Conservation (phyloP, 805 yeast species). For the Starmerella tilneyi region DNA sequence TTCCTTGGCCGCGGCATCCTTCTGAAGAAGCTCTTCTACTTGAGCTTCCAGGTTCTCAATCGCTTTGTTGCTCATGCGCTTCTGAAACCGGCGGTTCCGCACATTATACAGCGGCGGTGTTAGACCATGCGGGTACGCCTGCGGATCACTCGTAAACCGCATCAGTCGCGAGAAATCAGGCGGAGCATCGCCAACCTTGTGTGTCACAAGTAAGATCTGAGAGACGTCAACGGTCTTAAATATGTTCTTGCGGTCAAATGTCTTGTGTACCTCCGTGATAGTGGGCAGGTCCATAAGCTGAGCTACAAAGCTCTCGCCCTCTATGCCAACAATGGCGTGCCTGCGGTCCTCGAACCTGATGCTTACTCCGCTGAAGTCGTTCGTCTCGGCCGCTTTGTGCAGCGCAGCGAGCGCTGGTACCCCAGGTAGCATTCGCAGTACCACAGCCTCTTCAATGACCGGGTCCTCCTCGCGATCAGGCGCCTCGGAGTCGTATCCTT, state of each 20-base stretch:
- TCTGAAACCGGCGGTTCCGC: constrained; percentile 57
- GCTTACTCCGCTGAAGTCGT: constrained; percentile 56
- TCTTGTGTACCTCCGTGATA: constrained; percentile 72
- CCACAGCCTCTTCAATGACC: constrained; percentile 72
- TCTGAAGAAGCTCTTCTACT: constrained; percentile 62
- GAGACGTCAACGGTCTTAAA: constrained; percentile 77
- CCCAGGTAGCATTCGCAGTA: constrained; percentile 59
- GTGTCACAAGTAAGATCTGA: constrained; percentile 72
- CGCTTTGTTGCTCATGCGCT: constrained; percentile 56
- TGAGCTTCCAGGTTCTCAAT: constrained; percentile 68
- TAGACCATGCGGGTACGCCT: constrained; percentile 58
- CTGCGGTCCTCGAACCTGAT: constrained; percentile 76
- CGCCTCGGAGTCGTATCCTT: constrained; percentile 94
- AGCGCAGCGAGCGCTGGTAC: constrained; percentile 55
- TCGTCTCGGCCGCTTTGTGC: constrained; percentile 57
- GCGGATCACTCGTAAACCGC: constrained; percentile 23
- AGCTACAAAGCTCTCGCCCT: constrained; percentile 65
- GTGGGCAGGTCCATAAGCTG: constrained; percentile 85
- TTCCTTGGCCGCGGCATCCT: constrained; percentile 78
- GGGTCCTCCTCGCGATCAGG: constrained; percentile 96
- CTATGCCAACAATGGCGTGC: constrained; percentile 67
- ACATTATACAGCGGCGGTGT: constrained; percentile 71
- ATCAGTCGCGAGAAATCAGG: constrained; percentile 33
- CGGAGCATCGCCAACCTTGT: constrained; percentile 39
- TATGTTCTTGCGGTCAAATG: constrained; percentile 79